These are phyloP conservation scores for Russula abietina DNA, from an alignment of 768 basidiomycete genomes.

Conservation along the genomic window DNA sequence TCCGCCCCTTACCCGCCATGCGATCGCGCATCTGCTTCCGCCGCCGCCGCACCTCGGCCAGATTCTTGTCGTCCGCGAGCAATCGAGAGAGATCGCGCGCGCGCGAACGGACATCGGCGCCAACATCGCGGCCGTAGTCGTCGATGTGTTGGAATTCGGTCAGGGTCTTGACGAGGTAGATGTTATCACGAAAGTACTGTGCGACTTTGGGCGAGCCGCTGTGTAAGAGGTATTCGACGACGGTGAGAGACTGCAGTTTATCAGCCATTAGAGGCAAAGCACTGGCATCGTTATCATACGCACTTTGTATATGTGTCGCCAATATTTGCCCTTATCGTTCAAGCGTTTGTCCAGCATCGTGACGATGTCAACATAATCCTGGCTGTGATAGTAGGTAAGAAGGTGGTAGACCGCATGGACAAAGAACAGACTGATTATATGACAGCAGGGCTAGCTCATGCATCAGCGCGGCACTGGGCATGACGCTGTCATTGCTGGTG, in stretches of 20 bases:
- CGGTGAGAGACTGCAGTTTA: conserved; percentile 65
- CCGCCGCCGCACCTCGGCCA: conserved; percentile 70
- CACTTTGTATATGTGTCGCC: conserved; percentile 98
- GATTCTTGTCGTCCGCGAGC: conserved; percentile 69
- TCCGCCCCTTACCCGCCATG: conserved; percentile 49
- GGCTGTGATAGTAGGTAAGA: conserved; percentile 37
- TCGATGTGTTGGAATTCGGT: conserved; percentile 96
- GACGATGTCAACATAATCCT: conserved; percentile 96
- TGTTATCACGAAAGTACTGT: conserved; percentile 91
- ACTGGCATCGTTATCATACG: conserved; percentile 14
- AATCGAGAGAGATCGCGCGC: conserved; percentile 96
- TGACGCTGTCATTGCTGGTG: conserved; percentile 94
- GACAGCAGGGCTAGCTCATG: conserved; percentile 94
- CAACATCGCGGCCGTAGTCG: conserved; percentile 88
- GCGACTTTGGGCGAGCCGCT: conserved; percentile 95
- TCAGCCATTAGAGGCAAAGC: not conserved
- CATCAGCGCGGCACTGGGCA: conserved; percentile 94
- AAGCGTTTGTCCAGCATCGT: conserved; percentile 96
- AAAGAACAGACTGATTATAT: conserved; percentile 75
- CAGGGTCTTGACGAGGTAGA: conserved; percentile 95
- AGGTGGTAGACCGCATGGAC: conserved; percentile 23
- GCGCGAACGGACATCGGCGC: conserved; percentile 90
- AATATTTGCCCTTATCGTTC: conserved; percentile 98
- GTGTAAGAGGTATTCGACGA: conserved; percentile 90
- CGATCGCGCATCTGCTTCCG: conserved; percentile 87